Percentiles rank a stretch among this genome's conserved stretches.
Conservation (phyloP, 1,284 basidiomycete species). For the Ganoderma resinaceum region DNA sequence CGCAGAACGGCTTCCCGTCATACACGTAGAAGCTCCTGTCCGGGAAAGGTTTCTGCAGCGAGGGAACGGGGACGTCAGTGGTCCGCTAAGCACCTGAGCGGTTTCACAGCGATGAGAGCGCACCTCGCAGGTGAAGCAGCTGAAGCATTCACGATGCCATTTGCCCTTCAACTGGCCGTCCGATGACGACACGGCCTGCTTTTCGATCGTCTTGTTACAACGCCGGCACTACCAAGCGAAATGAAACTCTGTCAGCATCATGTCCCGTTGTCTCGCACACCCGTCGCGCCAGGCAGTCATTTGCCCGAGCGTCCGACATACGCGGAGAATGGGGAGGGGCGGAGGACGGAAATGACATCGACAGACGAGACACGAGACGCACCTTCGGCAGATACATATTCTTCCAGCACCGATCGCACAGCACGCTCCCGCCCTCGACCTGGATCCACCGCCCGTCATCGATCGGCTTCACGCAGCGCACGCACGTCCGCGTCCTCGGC, state of each 20-base stretch:
- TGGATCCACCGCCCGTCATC: slow-evolving; percentile 83
- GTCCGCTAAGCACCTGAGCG: not conserved
- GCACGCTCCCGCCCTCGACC: slow-evolving; percentile 75
- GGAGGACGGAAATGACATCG: not conserved
- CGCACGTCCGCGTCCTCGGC: slow-evolving; percentile 58
- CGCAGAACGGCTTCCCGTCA: slow-evolving; percentile 87
- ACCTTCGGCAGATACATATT: slow-evolving; percentile 93
- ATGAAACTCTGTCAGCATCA: slow-evolving; percentile 18
- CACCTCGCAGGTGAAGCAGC: slow-evolving; percentile 82
- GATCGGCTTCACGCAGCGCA: slow-evolving; percentile 71
- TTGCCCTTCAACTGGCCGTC: slow-evolving; percentile 94
- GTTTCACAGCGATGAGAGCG: slow-evolving; percentile 33
- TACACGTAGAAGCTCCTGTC: slow-evolving; percentile 90
- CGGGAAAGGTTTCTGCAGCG: slow-evolving; percentile 79
- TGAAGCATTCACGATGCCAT: slow-evolving; percentile 90
- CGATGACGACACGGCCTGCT: slow-evolving; percentile 86
- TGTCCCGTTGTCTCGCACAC: not conserved
- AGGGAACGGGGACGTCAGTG: slow-evolving; percentile 8
- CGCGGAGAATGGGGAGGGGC: not conserved
- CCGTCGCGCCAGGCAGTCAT: not conserved
- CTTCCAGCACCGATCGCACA: slow-evolving; percentile 93
- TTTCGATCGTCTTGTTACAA: slow-evolving; percentile 86
- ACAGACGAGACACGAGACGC: slow-evolving; percentile 27
- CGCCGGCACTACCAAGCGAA: slow-evolving; percentile 72
- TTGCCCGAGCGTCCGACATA: not conserved